Base-by-base conservation (phyloP, 768 basidiomycete species). In the Pleurotus tuoliensis region DNA sequence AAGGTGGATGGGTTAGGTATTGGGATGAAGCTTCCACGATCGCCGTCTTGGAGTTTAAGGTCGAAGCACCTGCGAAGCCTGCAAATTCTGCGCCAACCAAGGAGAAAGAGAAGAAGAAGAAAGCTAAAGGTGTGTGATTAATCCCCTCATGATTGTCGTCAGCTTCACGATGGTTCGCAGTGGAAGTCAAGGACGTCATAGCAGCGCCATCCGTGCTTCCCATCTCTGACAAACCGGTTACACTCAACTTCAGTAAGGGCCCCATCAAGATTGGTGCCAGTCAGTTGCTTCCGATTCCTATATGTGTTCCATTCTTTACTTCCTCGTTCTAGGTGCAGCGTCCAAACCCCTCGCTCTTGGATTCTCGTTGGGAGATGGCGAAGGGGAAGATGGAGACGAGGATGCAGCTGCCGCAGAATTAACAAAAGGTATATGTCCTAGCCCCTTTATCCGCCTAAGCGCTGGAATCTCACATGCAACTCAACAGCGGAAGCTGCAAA, bases 11-110 rank as follows among this genome's bases (percentile, higher is more conserved):
- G 83, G 87, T 92, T 20, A 77, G 85, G 56, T 98, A 98, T 69
- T 96, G 96, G 94, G 95, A 98, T 62, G 92, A 95, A 64, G 82
- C 76, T 34, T 88, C 91, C 1, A 88, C 84, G 1, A 80, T 85
- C 22, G 86, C 87, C 34, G 80, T 88, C 11, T 73, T 92, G 46
- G 88, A 90, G 62, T 93, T 92, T 65, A 82, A 90, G 65, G 89
- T 91, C 4, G 87, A 89, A 56, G 79, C 83, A 63, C 74, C 82
- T 13, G 64, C 64, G 0, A 77, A 78, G 22, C 67, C 74, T 9
- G 51, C 24, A 25, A 38, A 15, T 22, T 56, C 68, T 4, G 66
- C 71, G 8, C 63, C 73, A 20, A 53, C 71, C 1, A 72, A 78
- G 22, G 73, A 75, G 48, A 74, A 79, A 59, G 78, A 81, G 56